phyloP scores from a whole-genome alignment of 2,329 filamentous ascomycete species.

The Fusarium luffae region DNA sequence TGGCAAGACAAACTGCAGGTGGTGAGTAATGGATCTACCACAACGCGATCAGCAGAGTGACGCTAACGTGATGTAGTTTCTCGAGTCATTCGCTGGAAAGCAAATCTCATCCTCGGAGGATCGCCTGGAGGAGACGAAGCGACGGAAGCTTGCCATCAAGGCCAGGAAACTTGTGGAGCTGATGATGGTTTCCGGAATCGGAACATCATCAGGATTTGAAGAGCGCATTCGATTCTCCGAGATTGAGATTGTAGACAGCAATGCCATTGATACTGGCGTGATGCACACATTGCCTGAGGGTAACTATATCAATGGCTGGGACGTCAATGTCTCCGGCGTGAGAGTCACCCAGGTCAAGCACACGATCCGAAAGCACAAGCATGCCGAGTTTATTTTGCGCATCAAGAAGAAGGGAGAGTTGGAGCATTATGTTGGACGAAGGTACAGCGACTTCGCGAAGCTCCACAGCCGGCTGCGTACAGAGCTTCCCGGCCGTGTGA shows the following conservation, averaged over 20 bases:
- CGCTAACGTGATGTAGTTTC: slow-evolving; percentile 69
- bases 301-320: slow-evolving; percentile 94
- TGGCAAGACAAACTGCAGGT: slow-evolving; percentile 99
- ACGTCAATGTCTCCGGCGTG: slow-evolving; percentile 90
- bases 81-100: slow-evolving; percentile 97
- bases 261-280: slow-evolving; percentile 90
- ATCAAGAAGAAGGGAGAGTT: slow-evolving; percentile 81
- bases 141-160: slow-evolving; percentile 90
- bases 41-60: neutral
- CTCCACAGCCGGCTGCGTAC: slow-evolving; percentile 82
- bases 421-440: slow-evolving; percentile 82
- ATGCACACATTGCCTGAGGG: slow-evolving; percentile 90
- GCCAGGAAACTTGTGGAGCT: slow-evolving; percentile 95
- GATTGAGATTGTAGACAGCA: slow-evolving; percentile 94
- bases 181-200: slow-evolving; percentile 99
- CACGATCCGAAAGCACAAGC: slow-evolving; percentile 88
- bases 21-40: slow-evolving; percentile 63
- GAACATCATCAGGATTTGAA: slow-evolving; percentile 95
- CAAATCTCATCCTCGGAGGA: slow-evolving; percentile 98
- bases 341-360: slow-evolving; percentile 83
- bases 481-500: slow-evolving; percentile 89
- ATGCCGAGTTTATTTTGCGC: slow-evolving; percentile 91
- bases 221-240: slow-evolving; percentile 97
- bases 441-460: slow-evolving; percentile 88
- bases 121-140: slow-evolving; percentile 93